These are phyloP conservation scores for Yamadazyma dendronema DNA, from an alignment of 1,139 yeast species.

Conservation along the genomic window DNA sequence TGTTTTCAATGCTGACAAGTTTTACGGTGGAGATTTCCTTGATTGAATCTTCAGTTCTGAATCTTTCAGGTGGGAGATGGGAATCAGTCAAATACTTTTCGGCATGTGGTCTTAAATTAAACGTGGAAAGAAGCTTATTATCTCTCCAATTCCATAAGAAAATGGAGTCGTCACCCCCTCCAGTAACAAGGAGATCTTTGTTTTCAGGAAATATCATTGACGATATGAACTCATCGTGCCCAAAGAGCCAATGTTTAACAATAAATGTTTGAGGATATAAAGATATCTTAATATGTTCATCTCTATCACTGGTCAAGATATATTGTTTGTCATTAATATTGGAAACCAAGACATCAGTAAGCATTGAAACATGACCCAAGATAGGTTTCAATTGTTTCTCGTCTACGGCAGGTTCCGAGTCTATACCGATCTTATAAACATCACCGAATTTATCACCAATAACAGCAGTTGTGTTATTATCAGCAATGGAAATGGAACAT, in stretches of 20 bases:
- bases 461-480: conserved; percentile 50
- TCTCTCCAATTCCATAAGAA: conserved; percentile 75
- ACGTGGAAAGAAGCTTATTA: conserved; percentile 44
- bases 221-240: conserved; percentile 82
- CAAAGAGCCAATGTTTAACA: conserved; percentile 81
- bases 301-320: conserved; percentile 85
- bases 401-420: conserved; percentile 25
- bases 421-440: conserved; percentile 62
- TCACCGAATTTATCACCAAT: conserved; percentile 99
- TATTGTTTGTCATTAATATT: conserved; percentile 48
- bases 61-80: conserved; percentile 68
- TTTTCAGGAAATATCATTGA: conserved; percentile 50
- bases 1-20: conserved; percentile 33
- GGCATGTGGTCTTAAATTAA: conserved; percentile 50
- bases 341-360: conserved; percentile 63
- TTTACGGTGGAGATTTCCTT: conserved; percentile 56
- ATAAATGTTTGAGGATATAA: conserved; percentile 76
- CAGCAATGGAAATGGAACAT: conserved; percentile 66
- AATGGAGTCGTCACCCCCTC: conserved; percentile 87
- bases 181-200: conserved; percentile 57
- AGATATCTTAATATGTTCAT: conserved; percentile 91
- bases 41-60: conserved; percentile 52
- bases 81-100: conserved; percentile 50
- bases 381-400: conserved; percentile 58
- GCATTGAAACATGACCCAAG: conserved; percentile 95